Evolutionary conservation across 306 rosid species (phyloP).

Genomic region (Quercus cerris): DNA sequence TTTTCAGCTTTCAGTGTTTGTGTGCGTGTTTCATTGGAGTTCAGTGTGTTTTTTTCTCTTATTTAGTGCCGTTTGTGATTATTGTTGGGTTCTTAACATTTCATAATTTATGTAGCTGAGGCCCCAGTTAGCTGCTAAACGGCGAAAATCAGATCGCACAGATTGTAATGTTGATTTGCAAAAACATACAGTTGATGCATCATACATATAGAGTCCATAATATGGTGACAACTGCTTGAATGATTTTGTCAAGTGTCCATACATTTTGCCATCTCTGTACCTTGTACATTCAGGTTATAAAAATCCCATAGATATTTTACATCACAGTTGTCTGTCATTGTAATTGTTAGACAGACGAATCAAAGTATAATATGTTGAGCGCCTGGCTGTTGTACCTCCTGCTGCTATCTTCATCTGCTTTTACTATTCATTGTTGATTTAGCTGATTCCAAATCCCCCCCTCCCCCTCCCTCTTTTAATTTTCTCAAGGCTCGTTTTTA

Average conservation of each 20-base stretch:
- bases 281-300: constrained; percentile 31
- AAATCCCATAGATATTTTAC: constrained; percentile 27
- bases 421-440: not conserved
- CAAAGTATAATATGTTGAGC: not conserved
- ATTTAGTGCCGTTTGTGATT: not conserved
- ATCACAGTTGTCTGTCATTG: constrained; percentile 8
- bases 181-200: constrained; percentile 16
- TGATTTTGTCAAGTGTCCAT: constrained; percentile 2
- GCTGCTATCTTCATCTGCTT: not conserved
- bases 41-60: not conserved
- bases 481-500: not conserved
- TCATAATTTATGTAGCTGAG: constrained; percentile 49
- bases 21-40: not conserved
- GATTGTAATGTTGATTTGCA: constrained; percentile 22
- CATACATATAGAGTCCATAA: constrained; percentile 19
- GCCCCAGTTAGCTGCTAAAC: constrained; percentile 52
- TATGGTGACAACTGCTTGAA: constrained; percentile 27
- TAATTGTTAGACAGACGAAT: constrained; percentile 1
- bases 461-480: not conserved
- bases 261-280: constrained; percentile 14
- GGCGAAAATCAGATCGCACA: constrained; percentile 32
- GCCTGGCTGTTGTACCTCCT: not conserved
- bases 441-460: not conserved
- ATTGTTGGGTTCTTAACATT: not conserved
- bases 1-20: not conserved